Base-by-base conservation (phyloP, 2,329 filamentous ascomycete species). In the Arthrobotrys sinensis region DNA sequence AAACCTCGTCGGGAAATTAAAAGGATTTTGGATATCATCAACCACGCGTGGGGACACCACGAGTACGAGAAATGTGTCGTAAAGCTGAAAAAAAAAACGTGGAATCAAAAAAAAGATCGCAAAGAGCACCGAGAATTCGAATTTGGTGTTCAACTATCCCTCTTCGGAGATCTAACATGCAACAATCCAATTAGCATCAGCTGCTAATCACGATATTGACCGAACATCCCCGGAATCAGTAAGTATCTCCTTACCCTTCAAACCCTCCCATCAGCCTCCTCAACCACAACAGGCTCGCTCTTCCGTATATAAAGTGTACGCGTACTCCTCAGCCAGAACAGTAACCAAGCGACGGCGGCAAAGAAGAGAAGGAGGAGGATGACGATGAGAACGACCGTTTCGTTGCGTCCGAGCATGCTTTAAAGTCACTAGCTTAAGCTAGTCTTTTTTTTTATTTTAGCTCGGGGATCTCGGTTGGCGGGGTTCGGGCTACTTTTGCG, bases 341-440 rank as follows among this genome's bases (percentile, higher is more conserved):
- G 24, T 6, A 71, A 63, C 75, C 67, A 72, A 40, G 75, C 63
- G 40, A 68, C 62, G 16, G 34, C 21, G 7, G 36, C 62, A 36
- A 71, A 78, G 45, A 78, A 72, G 32, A 78, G 24, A n/a, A 78
- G 75, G 14, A 78, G 67, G 10, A 78, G 75, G 60, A 78, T 63
- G 62, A 78, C 67, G 43, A 78, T 28, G n/a, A 78, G 48, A 55
- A 78, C 75, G 45, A 78, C 67, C 1, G 75, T 72, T 34, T 78
- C 75, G 75, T 68, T 78, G 38, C 67, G 67, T 43, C 67, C 67
- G 3, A 78, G 52, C 75, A 78, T 78, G 6, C 4, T 28, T 67
- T 21, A 34, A 12, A n/a, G 40, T 48, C 7, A 7, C 5, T 38
- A 38, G 16, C 24, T 48, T 16, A 28, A 14, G 38, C 21, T 34